Conservation (phyloP, 1,284 basidiomycete species). For the Apiotrichum mycotoxinovorans region DNA sequence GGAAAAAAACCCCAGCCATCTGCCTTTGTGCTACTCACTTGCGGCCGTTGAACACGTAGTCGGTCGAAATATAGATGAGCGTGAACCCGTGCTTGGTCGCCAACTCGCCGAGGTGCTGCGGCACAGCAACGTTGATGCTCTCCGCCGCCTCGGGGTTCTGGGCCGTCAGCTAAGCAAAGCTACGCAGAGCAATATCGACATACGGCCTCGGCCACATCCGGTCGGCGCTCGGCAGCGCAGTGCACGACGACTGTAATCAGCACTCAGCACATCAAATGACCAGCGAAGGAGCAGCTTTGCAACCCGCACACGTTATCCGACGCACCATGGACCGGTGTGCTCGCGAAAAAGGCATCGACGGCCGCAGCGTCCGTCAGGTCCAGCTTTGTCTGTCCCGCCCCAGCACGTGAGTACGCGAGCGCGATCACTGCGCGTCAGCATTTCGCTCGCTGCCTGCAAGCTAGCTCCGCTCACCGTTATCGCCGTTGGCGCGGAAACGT, state of each 20-base stretch:
- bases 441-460: background rate
- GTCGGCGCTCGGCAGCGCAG: slow-evolving; percentile 54
- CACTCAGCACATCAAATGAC: too few species aligned
- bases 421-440: slow-evolving; percentile 39
- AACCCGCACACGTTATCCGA: background rate
- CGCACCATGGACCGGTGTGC: slow-evolving; percentile 44
- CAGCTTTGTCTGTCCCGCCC: slow-evolving; percentile 45
- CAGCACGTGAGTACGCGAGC: slow-evolving; percentile 49
- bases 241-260: slow-evolving; percentile 49
- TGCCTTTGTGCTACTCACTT: slow-evolving; percentile 33
- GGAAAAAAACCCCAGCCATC: too few species aligned
- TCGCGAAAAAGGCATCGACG: slow-evolving; percentile 46
- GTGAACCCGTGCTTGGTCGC: slow-evolving; percentile 37
- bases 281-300: too few species aligned
- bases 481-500: slow-evolving; percentile 32
- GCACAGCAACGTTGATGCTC: slow-evolving; percentile 52
- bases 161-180: slow-evolving; percentile 22
- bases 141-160: slow-evolving; percentile 52
- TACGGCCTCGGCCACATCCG: slow-evolving; percentile 47
- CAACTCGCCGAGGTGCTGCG: slow-evolving; percentile 46
- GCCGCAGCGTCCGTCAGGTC: slow-evolving; percentile 51
- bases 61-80: slow-evolving; percentile 54
- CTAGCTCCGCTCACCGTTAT: slow-evolving; percentile 30
- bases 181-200: slow-evolving; percentile 3
- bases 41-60: slow-evolving; percentile 49